Conservation (phyloP, 2,329 filamentous ascomycete genomes). For the Fusarium staphyleae region DNA sequence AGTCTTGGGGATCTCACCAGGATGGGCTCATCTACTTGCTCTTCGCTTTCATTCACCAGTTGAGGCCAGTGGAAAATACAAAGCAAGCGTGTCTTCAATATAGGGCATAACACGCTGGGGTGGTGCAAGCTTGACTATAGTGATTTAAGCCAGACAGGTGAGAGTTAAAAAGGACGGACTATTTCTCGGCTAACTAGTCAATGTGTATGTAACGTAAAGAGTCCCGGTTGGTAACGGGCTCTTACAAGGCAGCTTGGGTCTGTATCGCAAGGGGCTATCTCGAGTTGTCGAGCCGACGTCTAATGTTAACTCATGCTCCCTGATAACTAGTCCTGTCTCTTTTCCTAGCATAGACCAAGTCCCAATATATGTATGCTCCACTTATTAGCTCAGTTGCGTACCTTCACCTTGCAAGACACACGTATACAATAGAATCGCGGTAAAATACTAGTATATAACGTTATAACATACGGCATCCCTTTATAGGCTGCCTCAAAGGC, state of each 20-base stretch:
- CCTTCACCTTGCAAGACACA: not conserved
- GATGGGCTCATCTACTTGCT: no score
- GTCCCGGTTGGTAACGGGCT: not conserved
- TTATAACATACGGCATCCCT: conserved; percentile 9
- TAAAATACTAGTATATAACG: conserved; percentile 22
- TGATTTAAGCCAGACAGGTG: no score
- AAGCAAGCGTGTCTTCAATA: no score
- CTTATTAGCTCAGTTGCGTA: not conserved
- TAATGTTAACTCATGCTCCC: not conserved
- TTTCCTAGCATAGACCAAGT: no score
- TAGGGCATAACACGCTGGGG: no score
- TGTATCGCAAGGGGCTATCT: not conserved
- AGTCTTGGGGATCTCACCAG: no score
- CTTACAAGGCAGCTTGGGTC: not conserved
- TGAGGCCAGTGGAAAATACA: no score
- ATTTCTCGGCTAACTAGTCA: not conserved
- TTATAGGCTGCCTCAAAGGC: conserved; percentile 8
- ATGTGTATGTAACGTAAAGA: not conserved
- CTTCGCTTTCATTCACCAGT: no score
- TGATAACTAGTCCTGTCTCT: no score
- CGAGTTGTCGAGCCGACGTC: not conserved
- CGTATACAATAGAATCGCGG: conserved; percentile 7
- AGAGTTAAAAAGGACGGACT: not conserved
- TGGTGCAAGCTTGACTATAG: no score
- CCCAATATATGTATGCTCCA: no score